Evolutionary conservation across 1,284 basidiomycete species (phyloP), one percentile per base, ranked within the genome.

Genomic region (Ganoderma multipileum): DNA sequence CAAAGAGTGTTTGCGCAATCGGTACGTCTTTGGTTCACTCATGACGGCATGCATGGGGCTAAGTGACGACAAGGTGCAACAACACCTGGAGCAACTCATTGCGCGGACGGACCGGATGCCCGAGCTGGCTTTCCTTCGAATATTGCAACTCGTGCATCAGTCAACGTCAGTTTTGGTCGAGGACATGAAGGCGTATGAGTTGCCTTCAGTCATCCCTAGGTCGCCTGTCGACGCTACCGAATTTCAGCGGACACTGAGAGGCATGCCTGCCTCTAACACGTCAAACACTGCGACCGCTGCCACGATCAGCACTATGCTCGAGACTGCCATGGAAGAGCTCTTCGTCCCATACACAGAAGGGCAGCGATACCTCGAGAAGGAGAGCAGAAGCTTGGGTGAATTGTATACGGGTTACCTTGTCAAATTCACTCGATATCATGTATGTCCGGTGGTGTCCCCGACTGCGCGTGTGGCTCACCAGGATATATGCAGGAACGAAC

Each of bases 1-100:
- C 98, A 99, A 79, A 88, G 98, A 47, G 95, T 99, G 0, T 99
- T 99, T 81, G 97, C 97, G 0, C 98, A 99, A 84, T 96, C 97
- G 28, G 96, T 97, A 77, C 75, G 92, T 80, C 50, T 28, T 26
- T 60, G 14, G 14, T 33, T 23, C 33, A 28, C 30, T 23, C 14
- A 41, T 41, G 12, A 18, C 7, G 14, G 4, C n/a, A 8, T 23
- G 7, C 14, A 39, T 42, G 9, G 36, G 20, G 14, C 38, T 60
- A n/a, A 60, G 14, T 26, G 16, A 26, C 38, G 14, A 3, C 9
- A 39, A 97, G 96, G 96, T 98, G 67, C 96, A 98, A 85, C 94
- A 96, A 85, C 94, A 97, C 77, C 88, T 98, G 78, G 96, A 98
- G 78, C 88, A 91, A 65, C 86, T 98, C 9, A 85, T 98, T 55